Conservation (phyloP, 257 asterid genomes). For the Petunia secreta region DNA sequence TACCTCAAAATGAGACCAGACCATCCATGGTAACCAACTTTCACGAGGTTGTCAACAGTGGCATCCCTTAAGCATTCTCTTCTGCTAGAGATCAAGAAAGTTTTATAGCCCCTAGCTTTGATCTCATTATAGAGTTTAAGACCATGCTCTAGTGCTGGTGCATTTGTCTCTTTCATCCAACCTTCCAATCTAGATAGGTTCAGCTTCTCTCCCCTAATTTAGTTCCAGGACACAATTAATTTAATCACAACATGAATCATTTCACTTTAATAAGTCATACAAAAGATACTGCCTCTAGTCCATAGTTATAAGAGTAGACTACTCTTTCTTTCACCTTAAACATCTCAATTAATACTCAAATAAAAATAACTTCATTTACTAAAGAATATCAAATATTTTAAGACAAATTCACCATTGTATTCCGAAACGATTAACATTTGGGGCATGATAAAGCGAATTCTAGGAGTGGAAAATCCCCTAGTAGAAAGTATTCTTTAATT, state of each 20-base stretch:
- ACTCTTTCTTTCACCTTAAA: not conserved
- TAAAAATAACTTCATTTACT: not conserved
- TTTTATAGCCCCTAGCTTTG: constrained; percentile 42
- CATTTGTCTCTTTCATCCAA: constrained; percentile 48
- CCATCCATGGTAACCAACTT: constrained; percentile 59
- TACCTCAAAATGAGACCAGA: not conserved
- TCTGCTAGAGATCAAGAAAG: constrained; percentile 49
- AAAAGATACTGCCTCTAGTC: too few relatives aligned
- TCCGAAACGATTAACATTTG: not conserved
- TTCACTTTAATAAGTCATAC: too few relatives aligned
- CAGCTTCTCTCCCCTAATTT: constrained; percentile 44
- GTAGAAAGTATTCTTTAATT: too few relatives aligned
- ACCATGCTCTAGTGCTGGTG: constrained; percentile 46
- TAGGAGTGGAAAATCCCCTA: too few relatives aligned
- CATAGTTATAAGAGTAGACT: too few relatives aligned
- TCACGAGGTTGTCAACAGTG: constrained; percentile 52
- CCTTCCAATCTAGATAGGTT: constrained; percentile 45
- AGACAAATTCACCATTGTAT: not conserved
- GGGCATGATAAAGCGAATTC: too few relatives aligned
- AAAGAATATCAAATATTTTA: not conserved
- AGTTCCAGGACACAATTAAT: not conserved
- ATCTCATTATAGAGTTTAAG: constrained; percentile 41
- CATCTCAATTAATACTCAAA: not conserved
- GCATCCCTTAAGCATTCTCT: constrained; percentile 55
- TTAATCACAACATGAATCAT: too few relatives aligned